These are phyloP conservation scores for Colletotrichum camelliae DNA, from an alignment of 2,329 filamentous ascomycete genomes.

Conservation along the genomic window DNA sequence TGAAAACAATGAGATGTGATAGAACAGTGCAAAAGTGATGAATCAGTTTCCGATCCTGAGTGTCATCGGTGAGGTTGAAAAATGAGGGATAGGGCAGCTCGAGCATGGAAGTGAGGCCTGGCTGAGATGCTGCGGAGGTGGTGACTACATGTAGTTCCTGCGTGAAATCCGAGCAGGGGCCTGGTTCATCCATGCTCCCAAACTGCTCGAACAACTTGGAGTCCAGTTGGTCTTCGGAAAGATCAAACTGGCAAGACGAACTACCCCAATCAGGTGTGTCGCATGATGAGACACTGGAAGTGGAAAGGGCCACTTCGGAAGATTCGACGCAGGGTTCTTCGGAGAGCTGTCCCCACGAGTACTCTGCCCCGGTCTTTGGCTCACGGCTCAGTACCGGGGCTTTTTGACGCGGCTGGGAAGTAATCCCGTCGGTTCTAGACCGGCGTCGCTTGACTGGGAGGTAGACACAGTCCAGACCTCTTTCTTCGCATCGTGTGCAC, in stretches of 20 bases:
- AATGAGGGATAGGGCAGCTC: conserved; percentile 45
- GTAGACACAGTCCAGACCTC: conserved; percentile 52
- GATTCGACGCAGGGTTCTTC: neutral
- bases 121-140: neutral
- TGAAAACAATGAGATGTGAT: conserved; percentile 67
- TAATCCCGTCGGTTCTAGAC: conserved; percentile 25
- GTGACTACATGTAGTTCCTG: neutral
- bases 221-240: neutral
- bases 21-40: conserved; percentile 68
- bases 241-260: neutral
- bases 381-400: neutral
- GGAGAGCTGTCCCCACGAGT: neutral
- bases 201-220: neutral
- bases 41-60: conserved; percentile 59
- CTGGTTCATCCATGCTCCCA: neutral
- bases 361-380: neutral
- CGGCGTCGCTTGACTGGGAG: conserved; percentile 47
- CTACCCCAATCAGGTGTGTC: neutral
- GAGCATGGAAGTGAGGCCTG: neutral
- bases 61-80: conserved; percentile 58
- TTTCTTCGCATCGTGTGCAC: conserved; percentile 55
- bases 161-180: neutral
- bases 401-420: neutral
- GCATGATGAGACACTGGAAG: neutral
- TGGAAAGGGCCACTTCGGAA: neutral